phyloP scores from a whole-genome alignment of 148 eudicot genomes.

The Chenopodium suecicum region DNA sequence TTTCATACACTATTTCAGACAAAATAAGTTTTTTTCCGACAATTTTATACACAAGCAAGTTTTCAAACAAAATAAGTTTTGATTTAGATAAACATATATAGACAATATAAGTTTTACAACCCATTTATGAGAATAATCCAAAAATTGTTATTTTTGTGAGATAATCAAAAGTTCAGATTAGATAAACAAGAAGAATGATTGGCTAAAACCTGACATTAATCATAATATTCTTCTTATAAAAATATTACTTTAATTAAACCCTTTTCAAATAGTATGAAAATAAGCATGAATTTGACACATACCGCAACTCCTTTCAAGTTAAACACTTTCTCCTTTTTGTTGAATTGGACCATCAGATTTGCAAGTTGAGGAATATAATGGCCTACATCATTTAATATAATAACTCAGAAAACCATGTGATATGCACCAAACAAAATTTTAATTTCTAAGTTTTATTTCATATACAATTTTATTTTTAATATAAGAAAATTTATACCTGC shows the following conservation, averaged over 20 bases:
- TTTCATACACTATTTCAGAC: too few relatives aligned
- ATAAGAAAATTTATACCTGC: constrained; percentile 54
- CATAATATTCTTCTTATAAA: neutral
- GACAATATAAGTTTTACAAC: too few relatives aligned
- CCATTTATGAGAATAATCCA: too few relatives aligned
- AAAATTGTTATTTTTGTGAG: too few relatives aligned
- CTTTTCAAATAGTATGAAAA: constrained; percentile 7
- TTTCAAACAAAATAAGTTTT: too few relatives aligned
- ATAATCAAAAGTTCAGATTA: too few relatives aligned
- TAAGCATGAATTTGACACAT: constrained; percentile 29
- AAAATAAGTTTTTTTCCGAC: too few relatives aligned
- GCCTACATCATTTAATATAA: constrained; percentile 42
- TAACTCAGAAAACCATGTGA: constrained; percentile 6
- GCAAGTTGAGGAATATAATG: constrained; percentile 98
- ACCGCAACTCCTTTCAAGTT: constrained; percentile 95
- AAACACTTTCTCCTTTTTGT: constrained; percentile 57
- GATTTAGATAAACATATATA: too few relatives aligned
- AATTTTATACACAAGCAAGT: too few relatives aligned
- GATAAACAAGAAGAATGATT: too few relatives aligned
- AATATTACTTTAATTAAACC: neutral
- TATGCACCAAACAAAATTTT: neutral
- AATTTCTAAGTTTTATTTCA: neutral
- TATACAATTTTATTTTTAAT: neutral
- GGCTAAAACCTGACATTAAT: too few relatives aligned
- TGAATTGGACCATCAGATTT: constrained; percentile 66